These are phyloP conservation scores for Cutaneotrichosporon curvatum DNA, from an alignment of 1,284 basidiomycete species.

Conservation along the genomic window DNA sequence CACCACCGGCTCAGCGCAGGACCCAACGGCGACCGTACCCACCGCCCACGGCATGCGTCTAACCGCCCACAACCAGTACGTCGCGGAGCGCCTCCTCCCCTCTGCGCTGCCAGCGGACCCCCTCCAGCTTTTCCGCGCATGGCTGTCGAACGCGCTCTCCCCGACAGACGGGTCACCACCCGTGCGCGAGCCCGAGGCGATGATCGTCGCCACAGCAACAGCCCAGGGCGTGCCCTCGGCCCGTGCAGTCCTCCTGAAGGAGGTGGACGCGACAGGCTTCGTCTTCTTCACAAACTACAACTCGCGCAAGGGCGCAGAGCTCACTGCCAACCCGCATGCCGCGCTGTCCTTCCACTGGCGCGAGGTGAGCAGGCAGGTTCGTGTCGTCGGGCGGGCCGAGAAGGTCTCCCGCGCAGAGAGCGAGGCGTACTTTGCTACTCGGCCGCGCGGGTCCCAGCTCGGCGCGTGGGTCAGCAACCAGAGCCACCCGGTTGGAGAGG, in stretches of 20 bases:
- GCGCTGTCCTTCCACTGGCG: conserved; percentile 88
- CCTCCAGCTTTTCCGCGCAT: conserved; percentile 70
- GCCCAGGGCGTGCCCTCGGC: conserved; percentile 69
- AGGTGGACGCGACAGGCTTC: conserved; percentile 77
- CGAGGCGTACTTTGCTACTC: conserved; percentile 72
- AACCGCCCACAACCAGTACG: conserved; percentile 67
- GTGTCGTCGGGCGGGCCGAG: conserved; percentile 79
- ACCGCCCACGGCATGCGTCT: conserved; percentile 46
- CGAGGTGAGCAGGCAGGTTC: conserved; percentile 70
- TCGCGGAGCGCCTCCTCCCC: conserved; percentile 57
- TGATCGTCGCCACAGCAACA: conserved; percentile 75
- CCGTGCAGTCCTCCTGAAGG: conserved; percentile 85
- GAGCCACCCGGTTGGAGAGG: conserved; percentile 65
- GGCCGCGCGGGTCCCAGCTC: conserved; percentile 75
- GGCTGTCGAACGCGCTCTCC: conserved; percentile 63
- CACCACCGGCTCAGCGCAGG: too few species aligned
- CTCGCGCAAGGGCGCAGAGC: conserved; percentile 80
- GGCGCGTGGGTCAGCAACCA: conserved; percentile 93
- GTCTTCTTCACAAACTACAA: conserved; percentile 96
- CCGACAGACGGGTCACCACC: conserved; percentile 18
- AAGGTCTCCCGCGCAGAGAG: conserved; percentile 64
- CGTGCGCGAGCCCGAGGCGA: conserved; percentile 71
- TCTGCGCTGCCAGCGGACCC: conserved; percentile 60
- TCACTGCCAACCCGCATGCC: conserved; percentile 67
- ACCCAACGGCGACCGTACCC: too few species aligned